phyloP scores from a whole-genome alignment of 306 rosid species.

The Cucurbita pepo region DNA sequence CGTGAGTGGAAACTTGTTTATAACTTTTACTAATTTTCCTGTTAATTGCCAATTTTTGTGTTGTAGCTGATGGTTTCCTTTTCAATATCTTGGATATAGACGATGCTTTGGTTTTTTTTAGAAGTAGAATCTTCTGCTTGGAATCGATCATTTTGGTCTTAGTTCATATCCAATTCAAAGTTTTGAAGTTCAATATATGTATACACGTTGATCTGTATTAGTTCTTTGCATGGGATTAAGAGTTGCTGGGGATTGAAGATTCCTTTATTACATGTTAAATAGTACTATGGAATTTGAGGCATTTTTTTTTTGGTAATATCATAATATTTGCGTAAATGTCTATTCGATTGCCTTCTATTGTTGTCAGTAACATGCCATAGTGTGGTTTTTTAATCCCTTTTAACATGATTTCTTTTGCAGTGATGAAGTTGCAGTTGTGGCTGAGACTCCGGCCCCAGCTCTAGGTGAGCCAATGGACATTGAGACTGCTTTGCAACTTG shows the following conservation, averaged over 20 bases:
- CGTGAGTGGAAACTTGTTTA: not conserved
- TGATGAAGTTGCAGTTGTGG: slow-evolving; percentile 25
- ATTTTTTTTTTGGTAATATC: not conserved
- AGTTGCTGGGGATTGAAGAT: not conserved
- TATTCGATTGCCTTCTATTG: not conserved
- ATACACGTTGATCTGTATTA: not conserved
- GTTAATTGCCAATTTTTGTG: not conserved
- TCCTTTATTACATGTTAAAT: not conserved
- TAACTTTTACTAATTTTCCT: not conserved
- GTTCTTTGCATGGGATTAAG: not conserved
- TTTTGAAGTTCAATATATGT: not conserved
- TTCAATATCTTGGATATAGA: not conserved
- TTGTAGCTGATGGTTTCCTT: not conserved
- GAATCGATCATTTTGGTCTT: not conserved
- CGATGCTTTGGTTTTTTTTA: not conserved
- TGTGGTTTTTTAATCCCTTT: not conserved
- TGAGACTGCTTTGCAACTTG: slow-evolving; percentile 54
- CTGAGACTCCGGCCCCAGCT: slow-evolving; percentile 20
- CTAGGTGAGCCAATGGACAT: slow-evolving; percentile 38
- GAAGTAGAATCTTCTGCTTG: not conserved
- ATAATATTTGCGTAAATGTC: not conserved
- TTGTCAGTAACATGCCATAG: not conserved
- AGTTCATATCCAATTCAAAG: no score
- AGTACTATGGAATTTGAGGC: not conserved
- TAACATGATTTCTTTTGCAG: slow-evolving; percentile 5